A percentile compares a stretch with the other conserved stretches of the same genome.
phyloP scores from a whole-genome alignment of 2,329 filamentous ascomycete species.

The Colletotrichum sp. region DNA sequence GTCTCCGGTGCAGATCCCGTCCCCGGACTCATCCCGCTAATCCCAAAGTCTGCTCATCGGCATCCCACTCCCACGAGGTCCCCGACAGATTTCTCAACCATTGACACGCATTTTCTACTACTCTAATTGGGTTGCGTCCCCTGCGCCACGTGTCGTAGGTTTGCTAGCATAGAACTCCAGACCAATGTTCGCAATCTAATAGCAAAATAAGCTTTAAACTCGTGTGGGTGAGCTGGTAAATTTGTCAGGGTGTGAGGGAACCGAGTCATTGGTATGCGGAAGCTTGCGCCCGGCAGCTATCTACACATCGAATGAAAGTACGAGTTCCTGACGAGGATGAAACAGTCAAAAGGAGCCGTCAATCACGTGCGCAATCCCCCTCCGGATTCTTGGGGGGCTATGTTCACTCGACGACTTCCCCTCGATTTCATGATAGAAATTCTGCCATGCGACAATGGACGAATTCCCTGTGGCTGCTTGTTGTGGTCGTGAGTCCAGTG shows the following conservation, averaged over 20 bases:
- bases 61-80: background rate
- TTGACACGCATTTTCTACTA: background rate
- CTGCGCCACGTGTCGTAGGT: background rate
- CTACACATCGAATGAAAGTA: background rate
- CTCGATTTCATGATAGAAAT: background rate
- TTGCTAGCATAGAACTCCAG: background rate
- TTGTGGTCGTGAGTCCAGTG: background rate
- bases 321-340: background rate
- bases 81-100: background rate
- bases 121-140: background rate
- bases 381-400: too few relatives aligned
- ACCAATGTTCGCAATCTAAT: fast-evolving
- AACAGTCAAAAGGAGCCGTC: background rate
- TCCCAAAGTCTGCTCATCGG: background rate
- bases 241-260: background rate
- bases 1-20: background rate
- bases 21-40: background rate
- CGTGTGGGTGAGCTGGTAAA: background rate
- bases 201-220: background rate
- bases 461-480: background rate
- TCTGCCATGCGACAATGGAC: background rate
- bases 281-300: too few relatives aligned
- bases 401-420: background rate
- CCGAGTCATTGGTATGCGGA: background rate
- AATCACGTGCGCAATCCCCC: background rate